A percentile compares a stretch with the other conserved stretches of the same genome.
Evolutionary conservation across 768 basidiomycete species (phyloP).

Genomic region (Harrya chromipes): DNA sequence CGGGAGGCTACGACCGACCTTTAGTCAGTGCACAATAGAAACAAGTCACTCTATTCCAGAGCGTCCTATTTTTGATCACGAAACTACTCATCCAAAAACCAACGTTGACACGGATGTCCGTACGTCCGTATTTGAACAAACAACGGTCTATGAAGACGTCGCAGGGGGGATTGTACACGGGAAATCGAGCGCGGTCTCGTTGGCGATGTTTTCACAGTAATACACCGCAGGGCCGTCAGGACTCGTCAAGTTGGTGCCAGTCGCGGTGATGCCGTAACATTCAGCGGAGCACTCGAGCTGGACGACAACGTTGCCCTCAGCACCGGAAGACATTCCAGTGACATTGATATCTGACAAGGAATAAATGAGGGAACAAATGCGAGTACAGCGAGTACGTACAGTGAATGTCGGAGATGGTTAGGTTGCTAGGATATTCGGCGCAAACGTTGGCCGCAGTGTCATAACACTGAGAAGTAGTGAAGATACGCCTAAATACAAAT

Average conservation of each 20-base stretch:
- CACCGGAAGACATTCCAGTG: conserved; percentile 42
- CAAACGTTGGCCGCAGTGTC: conserved; percentile 33
- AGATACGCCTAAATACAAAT: not conserved
- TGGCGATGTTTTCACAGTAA: conserved; percentile 37
- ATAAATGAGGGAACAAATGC: not conserved
- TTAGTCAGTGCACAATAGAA: too few relatives aligned
- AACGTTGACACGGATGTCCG: too few relatives aligned
- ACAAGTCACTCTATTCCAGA: too few relatives aligned
- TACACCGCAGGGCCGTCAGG: conserved; percentile 33
- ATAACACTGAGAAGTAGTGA: conserved; percentile 33
- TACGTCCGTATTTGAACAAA: too few relatives aligned
- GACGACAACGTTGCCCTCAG: conserved; percentile 37
- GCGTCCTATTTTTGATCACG: too few relatives aligned
- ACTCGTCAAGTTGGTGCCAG: conserved; percentile 19
- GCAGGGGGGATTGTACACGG: conserved; percentile 17
- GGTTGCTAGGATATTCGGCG: conserved; percentile 35
- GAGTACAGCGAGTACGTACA: conserved; percentile 23
- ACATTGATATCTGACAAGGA: conserved; percentile 35
- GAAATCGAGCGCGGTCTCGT: conserved; percentile 29
- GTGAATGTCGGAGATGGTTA: conserved; percentile 42
- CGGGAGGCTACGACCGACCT: too few relatives aligned
- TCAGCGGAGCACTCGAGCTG: conserved; percentile 40
- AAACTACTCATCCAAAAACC: too few relatives aligned
- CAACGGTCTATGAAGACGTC: not conserved
- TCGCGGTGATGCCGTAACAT: conserved; percentile 38